These are phyloP conservation scores for Dillenia suffruticosa DNA, from an alignment of 164 flowering plant species.

Conservation along the genomic window DNA sequence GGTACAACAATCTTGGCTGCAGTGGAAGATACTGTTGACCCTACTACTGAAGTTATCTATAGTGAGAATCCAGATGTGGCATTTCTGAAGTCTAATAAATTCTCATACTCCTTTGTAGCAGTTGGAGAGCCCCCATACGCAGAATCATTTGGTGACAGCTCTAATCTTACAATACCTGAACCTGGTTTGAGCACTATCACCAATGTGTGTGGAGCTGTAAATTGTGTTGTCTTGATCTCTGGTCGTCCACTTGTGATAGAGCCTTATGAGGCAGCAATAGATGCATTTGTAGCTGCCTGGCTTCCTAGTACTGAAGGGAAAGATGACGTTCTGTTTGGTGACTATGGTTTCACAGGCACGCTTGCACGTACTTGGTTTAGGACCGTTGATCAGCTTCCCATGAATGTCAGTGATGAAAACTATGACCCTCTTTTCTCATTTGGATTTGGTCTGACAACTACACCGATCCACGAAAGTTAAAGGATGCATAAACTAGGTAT, in stretches of 20 bases:
- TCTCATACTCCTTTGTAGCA: slow-evolving; percentile 6
- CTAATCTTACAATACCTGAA: slow-evolving; percentile 3
- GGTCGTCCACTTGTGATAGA: slow-evolving; percentile 7
- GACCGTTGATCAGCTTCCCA: background rate
- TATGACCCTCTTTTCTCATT: background rate
- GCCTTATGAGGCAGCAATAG: slow-evolving; percentile 4
- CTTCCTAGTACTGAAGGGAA: too few relatives aligned
- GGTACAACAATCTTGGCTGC: slow-evolving; percentile 5
- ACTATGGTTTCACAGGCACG: background rate
- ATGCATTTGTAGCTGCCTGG: background rate
- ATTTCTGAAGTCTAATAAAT: slow-evolving; percentile 6
- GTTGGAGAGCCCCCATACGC: slow-evolving; percentile 8
- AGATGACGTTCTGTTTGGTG: too few relatives aligned
- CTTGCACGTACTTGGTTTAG: background rate
- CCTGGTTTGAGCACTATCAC: background rate
- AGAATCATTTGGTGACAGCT: slow-evolving; percentile 6
- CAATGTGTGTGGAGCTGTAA: slow-evolving; percentile 8
- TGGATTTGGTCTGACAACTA: background rate
- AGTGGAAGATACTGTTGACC: slow-evolving; percentile 1
- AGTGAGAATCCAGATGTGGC: slow-evolving; percentile 2
- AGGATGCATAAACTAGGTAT: too few relatives aligned
- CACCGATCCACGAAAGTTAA: background rate
- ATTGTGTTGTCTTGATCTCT: slow-evolving; percentile 9
- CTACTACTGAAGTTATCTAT: slow-evolving; percentile 5
- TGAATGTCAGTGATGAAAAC: background rate